phyloP scores from a whole-genome alignment of 2,329 filamentous ascomycete species.

The Cytospora mali region DNA sequence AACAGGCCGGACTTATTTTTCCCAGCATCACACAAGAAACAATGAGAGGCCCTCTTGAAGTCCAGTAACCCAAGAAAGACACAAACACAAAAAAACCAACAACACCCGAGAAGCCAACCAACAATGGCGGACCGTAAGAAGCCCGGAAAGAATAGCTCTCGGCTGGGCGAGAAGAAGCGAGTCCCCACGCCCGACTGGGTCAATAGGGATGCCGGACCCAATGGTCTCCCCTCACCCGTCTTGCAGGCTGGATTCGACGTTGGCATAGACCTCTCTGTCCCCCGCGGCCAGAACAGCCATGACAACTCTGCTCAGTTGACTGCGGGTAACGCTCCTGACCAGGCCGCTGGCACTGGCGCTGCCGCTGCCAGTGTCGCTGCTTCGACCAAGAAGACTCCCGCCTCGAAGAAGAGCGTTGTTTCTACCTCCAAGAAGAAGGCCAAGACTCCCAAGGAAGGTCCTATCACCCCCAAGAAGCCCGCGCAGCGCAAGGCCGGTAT shows the following conservation, averaged over 20 bases:
- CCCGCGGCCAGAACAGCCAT: not conserved
- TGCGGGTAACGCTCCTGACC: not conserved
- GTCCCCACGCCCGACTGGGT: not conserved
- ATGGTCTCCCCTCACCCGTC: not conserved
- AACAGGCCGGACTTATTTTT: no score
- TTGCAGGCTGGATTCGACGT: not conserved
- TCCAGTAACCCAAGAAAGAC: not conserved
- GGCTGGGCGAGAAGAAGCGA: not conserved
- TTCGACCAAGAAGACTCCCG: not conserved
- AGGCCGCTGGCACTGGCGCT: not conserved
- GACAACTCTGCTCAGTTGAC: not conserved
- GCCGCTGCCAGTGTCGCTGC: not conserved
- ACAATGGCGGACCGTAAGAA: not conserved
- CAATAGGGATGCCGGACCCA: not conserved
- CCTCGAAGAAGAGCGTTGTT: not conserved
- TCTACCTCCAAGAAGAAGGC: not conserved
- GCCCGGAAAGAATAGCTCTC: not conserved
- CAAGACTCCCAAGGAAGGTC: not conserved
- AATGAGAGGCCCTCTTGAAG: no score
- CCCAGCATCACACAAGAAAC: no score
- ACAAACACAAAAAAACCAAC: not conserved
- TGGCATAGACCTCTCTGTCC: not conserved
- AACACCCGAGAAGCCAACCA: not conserved
- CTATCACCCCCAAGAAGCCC: slow-evolving; percentile 3
- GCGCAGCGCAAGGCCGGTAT: not conserved